These are phyloP conservation scores for Grosmannia huntii DNA, from an alignment of 2,329 filamentous ascomycete genomes.

Conservation along the genomic window DNA sequence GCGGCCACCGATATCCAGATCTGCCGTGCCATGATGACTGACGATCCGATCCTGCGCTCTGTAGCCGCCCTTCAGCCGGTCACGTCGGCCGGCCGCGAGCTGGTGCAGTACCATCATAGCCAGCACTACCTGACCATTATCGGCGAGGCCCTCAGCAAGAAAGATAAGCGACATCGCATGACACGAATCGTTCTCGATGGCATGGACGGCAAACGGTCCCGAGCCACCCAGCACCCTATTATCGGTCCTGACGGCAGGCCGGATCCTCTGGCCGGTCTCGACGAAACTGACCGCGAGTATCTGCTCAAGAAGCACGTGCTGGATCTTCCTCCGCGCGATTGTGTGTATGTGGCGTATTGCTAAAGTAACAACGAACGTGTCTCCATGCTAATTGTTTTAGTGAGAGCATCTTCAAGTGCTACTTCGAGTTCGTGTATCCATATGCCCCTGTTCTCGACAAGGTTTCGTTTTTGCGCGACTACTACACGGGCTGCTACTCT, in stretches of 20 bases:
- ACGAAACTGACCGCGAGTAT: slow-evolving; percentile 1
- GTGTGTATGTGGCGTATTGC: neutral
- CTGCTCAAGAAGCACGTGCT: neutral
- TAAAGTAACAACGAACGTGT: neutral
- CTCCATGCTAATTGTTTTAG: neutral
- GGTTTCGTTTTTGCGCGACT: neutral
- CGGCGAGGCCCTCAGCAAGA: neutral
- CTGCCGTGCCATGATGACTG: neutral
- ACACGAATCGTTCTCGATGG: neutral
- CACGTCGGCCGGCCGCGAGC: neutral
- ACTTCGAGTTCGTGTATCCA: slow-evolving; percentile 2
- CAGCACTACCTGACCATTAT: slow-evolving; percentile 1
- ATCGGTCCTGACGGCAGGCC: neutral
- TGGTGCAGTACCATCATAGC: slow-evolving; percentile 2
- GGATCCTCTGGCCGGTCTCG: neutral
- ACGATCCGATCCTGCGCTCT: neutral
- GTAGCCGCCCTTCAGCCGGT: neutral
- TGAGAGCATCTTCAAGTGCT: neutral
- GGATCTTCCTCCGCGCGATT: neutral
- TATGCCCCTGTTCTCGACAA: neutral
- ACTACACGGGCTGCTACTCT: neutral
- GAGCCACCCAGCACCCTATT: too few relatives aligned
- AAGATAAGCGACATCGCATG: neutral
- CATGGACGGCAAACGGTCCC: neutral
- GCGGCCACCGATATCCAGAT: neutral